phyloP scores from a whole-genome alignment of 2,329 filamentous ascomycete species.

The Cordyceps javanica region DNA sequence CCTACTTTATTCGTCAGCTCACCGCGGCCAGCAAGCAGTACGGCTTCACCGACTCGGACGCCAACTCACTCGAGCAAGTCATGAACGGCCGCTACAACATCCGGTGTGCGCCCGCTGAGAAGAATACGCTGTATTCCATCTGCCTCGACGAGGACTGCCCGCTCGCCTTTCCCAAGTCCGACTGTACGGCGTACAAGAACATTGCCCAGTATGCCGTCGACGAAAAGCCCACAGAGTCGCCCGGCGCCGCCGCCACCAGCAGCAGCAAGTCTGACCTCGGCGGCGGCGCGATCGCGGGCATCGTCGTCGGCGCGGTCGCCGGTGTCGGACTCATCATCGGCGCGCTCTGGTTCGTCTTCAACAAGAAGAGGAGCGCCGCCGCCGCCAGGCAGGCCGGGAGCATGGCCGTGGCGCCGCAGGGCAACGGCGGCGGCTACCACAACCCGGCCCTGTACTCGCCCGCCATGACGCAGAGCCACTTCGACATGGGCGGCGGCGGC shows the following conservation, averaged over 20 bases:
- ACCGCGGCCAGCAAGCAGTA: conserved; percentile 19
- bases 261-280: neutral
- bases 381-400: neutral
- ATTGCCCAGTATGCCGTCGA: conserved; percentile 14
- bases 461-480: neutral
- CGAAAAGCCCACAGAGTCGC: neutral
- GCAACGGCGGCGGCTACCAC: neutral
- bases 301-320: neutral
- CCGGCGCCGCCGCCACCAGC: neutral
- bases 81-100: conserved; percentile 26
- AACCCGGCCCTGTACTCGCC: conserved; percentile 3
- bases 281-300: conserved; percentile 5
- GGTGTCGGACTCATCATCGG: neutral
- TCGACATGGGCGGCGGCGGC: neutral
- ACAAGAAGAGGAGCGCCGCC: neutral
- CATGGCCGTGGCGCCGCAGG: neutral
- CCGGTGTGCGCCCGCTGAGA: conserved; percentile 20
- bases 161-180: conserved; percentile 19
- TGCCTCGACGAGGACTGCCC: conserved; percentile 23
- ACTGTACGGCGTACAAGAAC: conserved; percentile 23
- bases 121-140: conserved; percentile 21
- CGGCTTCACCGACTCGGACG: conserved; percentile 24
- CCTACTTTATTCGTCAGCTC: conserved; percentile 27
- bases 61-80: conserved; percentile 15
- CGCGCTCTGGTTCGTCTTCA: neutral